Percentiles rank a stretch among this genome's conserved stretches.
These are phyloP conservation scores for Fusarium sp. DNA, from an alignment of 2,329 filamentous ascomycete species.

Conservation along the genomic window DNA sequence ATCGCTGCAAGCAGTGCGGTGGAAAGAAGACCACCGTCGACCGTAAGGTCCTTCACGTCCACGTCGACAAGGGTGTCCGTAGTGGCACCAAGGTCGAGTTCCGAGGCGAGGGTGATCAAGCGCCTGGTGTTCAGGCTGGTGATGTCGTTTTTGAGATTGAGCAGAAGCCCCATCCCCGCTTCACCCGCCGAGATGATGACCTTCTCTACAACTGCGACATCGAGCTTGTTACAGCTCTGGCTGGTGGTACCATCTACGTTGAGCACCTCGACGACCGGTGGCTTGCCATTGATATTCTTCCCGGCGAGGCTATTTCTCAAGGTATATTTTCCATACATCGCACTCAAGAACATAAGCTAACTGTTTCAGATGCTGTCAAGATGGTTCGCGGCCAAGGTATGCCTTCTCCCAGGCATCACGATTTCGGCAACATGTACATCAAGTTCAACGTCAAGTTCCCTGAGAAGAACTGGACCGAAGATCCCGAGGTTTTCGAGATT, in stretches of 20 bases:
- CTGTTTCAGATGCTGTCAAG: constrained; percentile 80
- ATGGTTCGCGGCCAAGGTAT: constrained; percentile 97
- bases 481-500: constrained; percentile 78
- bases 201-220: constrained; percentile 96
- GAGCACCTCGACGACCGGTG: constrained; percentile 98
- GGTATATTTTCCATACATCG: constrained; percentile 67
- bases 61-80: constrained; percentile 94
- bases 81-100: constrained; percentile 98
- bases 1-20: constrained; percentile 94
- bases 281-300: constrained; percentile 91
- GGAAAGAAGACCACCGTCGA: constrained; percentile 99
- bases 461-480: constrained; percentile 76
- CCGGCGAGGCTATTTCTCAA: constrained; percentile 93
- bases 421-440: constrained; percentile 95
- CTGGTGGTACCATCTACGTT: constrained; percentile 89
- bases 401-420: constrained; percentile 95
- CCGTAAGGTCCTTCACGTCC: constrained; percentile 97
- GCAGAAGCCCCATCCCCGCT: constrained; percentile 96
- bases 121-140: constrained; percentile 90
- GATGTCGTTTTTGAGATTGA: constrained; percentile 99
- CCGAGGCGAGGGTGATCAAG: constrained; percentile 95
- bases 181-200: constrained; percentile 96
- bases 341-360: constrained; percentile 38
- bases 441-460: constrained; percentile 99
- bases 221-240: constrained; percentile 93